Percentiles rank a stretch among this genome's conserved stretches.
These are phyloP conservation scores for Teunomyces gatunensis DNA, from an alignment of 805 yeast genomes.

Conservation along the genomic window DNA sequence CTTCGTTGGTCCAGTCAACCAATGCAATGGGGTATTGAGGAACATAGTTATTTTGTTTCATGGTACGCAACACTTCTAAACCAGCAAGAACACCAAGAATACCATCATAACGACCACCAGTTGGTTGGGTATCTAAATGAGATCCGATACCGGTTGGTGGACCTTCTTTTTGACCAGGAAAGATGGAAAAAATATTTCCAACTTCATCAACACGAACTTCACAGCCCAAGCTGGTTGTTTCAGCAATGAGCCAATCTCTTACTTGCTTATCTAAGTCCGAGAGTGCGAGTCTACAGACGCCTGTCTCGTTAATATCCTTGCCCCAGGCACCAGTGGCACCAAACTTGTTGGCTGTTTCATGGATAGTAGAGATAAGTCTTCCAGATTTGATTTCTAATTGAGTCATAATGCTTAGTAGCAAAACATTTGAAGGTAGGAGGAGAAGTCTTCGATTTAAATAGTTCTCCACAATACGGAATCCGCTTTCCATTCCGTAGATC, in stretches of 20 bases:
- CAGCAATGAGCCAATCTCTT: conserved; percentile 62
- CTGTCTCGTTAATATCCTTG: conserved; percentile 52
- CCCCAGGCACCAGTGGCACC: conserved; percentile 72
- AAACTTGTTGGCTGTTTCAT: conserved; percentile 52
- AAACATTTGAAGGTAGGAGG: neutral
- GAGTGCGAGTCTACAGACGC: conserved; percentile 64
- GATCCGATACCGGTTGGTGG: conserved; percentile 69
- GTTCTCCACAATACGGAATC: conserved; percentile 1
- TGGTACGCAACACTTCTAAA: conserved; percentile 61
- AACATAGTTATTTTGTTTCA: conserved; percentile 53
- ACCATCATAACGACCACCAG: conserved; percentile 77
- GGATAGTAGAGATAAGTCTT: conserved; percentile 56
- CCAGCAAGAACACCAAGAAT: conserved; percentile 68
- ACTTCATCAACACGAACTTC: conserved; percentile 56
- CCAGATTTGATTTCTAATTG: conserved; percentile 16
- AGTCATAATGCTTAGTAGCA: neutral
- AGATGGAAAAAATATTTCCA: conserved; percentile 68
- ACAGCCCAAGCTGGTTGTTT: conserved; percentile 55
- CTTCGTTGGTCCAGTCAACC: conserved; percentile 74
- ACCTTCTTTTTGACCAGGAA: conserved; percentile 48
- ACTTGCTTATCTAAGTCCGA: conserved; percentile 61
- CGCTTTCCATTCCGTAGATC: neutral
- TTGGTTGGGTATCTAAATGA: conserved; percentile 75
- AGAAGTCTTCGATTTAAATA: neutral
- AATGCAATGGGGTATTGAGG: conserved; percentile 69